phyloP scores from a whole-genome alignment of 345 rosid species.

The Microthlaspi erraticum region DNA sequence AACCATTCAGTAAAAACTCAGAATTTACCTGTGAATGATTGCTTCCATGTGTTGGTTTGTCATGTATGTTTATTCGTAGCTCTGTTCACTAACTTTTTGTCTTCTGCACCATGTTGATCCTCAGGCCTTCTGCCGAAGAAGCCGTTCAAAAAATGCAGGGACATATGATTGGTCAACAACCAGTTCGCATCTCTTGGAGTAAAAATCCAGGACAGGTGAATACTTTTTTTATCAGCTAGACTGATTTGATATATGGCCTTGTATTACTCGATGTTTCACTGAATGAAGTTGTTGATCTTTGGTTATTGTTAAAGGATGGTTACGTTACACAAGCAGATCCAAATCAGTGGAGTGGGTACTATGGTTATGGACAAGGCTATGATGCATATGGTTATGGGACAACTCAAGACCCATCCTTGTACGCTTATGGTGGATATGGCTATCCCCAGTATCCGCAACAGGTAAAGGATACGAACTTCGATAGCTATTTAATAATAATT shows the following conservation, averaged over 20 bases:
- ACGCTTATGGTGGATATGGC: constrained; percentile 89
- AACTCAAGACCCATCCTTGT: constrained; percentile 87
- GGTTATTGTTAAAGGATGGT: constrained; percentile 60
- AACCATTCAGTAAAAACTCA: constrained; percentile 24
- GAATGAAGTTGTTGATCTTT: constrained; percentile 30
- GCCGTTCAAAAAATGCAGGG: constrained; percentile 92
- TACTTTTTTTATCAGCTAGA: constrained; percentile 2
- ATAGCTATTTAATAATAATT: neutral
- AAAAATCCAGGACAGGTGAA: constrained; percentile 76
- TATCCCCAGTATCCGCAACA: constrained; percentile 88
- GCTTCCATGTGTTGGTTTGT: constrained; percentile 10
- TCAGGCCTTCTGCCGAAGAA: constrained; percentile 89
- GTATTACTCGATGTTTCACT: neutral
- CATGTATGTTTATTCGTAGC: constrained; percentile 22
- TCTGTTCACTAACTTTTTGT: constrained; percentile 7
- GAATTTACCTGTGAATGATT: constrained; percentile 16
- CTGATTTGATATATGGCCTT: constrained; percentile 25
- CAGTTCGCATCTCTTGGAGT: constrained; percentile 84
- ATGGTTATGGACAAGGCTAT: constrained; percentile 94
- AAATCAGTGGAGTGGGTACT: constrained; percentile 86
- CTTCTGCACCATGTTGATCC: neutral
- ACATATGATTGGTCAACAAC: constrained; percentile 87
- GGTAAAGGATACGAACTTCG: constrained; percentile 45
- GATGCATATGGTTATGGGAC: constrained; percentile 85
- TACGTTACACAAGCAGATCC: constrained; percentile 84